Conservation (phyloP, 331 rosid species). For the Malus hybrid region DNA sequence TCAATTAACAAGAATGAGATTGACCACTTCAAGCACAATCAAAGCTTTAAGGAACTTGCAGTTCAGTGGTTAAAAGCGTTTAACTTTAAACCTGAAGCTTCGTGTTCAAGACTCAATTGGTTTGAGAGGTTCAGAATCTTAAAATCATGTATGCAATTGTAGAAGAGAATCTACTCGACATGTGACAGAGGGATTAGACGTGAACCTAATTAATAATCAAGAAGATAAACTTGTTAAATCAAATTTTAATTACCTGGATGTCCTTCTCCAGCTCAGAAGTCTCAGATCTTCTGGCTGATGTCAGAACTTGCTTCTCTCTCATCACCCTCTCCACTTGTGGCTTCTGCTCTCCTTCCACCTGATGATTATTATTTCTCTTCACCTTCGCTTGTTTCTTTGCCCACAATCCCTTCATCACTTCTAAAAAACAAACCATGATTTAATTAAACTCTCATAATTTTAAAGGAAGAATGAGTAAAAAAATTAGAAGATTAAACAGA, state of each 20-base stretch:
- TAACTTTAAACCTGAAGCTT: too few species aligned
- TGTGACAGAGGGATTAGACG: neutral
- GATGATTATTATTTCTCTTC: slow-evolving; percentile 36
- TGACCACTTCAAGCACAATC: neutral
- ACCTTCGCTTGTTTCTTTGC: slow-evolving; percentile 90
- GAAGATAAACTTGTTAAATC: neutral
- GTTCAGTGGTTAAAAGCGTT: too few species aligned
- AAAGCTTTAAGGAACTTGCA: too few species aligned
- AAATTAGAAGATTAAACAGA: neutral
- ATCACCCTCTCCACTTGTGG: slow-evolving; percentile 27
- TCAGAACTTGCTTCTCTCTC: slow-evolving; percentile 14
- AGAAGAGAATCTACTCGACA: neutral
- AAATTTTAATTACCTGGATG: slow-evolving; percentile 37
- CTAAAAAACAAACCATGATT: slow-evolving; percentile 30
- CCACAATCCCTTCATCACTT: slow-evolving; percentile 82
- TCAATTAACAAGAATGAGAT: slow-evolving; percentile 9
- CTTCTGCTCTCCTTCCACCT: slow-evolving; percentile 36
- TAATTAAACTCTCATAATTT: neutral
- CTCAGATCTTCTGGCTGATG: slow-evolving; percentile 30
- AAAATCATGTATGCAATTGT: neutral
- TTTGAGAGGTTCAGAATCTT: neutral
- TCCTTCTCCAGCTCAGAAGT: slow-evolving; percentile 24
- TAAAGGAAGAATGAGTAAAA: neutral
- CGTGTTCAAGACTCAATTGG: neutral
- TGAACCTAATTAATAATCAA: neutral